Percentiles rank a stretch among this genome's conserved stretches.
Evolutionary conservation across 2,329 filamentous ascomycete genomes (phyloP).

Genomic region (Macrophomina tecta): DNA sequence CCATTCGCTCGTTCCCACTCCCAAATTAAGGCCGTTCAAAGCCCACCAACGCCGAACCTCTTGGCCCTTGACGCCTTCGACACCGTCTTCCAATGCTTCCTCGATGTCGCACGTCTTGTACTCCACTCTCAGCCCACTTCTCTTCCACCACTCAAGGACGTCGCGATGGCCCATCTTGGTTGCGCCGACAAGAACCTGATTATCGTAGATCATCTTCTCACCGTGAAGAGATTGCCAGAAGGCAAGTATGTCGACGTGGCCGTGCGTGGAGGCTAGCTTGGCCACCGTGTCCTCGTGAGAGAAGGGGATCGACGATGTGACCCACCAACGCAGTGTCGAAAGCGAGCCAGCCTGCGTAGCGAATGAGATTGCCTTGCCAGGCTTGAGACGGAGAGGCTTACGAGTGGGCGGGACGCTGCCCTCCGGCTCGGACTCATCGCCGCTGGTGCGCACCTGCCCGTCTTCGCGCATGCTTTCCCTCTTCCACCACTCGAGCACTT

Average conservation of each 20-base stretch:
- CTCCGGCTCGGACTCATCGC: constrained; percentile 35
- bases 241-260: constrained; percentile 82
- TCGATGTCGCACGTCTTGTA: constrained; percentile 97
- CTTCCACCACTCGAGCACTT: constrained; percentile 93
- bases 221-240: constrained; percentile 79
- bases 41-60: constrained; percentile 88
- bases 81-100: constrained; percentile 88
- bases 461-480: constrained; percentile 58
- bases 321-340: constrained; percentile 86
- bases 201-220: constrained; percentile 80
- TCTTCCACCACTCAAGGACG: constrained; percentile 93
- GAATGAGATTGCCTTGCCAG: constrained; percentile 82
- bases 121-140: constrained; percentile 77
- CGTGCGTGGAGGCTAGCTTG: constrained; percentile 83
- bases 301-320: constrained; percentile 77
- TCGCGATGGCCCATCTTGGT: constrained; percentile 85
- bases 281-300: constrained; percentile 82
- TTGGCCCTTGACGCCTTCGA: constrained; percentile 70
- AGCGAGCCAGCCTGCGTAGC: constrained; percentile 83
- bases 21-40: constrained; percentile 78
- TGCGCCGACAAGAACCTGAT: constrained; percentile 81
- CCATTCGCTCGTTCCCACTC: constrained; percentile 85
- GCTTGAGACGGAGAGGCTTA: constrained; percentile 66
- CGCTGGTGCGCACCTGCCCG: constrained; percentile 30
- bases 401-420: constrained; percentile 24